Evolutionary conservation across 805 yeast species (phyloP).

Genomic region (Spencermartinsiella europaea): DNA sequence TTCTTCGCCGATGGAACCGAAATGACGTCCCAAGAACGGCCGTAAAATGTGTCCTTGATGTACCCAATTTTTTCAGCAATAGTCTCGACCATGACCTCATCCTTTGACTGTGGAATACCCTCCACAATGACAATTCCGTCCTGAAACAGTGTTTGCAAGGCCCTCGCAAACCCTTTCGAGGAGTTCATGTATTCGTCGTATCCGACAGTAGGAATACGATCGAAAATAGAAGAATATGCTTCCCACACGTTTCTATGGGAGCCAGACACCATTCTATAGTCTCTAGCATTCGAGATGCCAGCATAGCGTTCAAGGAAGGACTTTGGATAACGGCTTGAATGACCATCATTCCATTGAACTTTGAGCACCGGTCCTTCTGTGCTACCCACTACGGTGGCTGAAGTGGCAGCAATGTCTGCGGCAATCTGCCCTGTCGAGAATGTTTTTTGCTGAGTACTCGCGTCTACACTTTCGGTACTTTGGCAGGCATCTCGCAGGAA

Average conservation of each 20-base stretch:
- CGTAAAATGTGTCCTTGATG: conserved; percentile 66
- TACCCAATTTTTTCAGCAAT: conserved; percentile 59
- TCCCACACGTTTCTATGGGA: conserved; percentile 19
- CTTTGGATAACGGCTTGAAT: conserved; percentile 38
- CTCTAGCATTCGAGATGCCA: conserved; percentile 32
- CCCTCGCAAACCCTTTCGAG: conserved; percentile 34
- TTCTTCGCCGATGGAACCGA: conserved; percentile 51
- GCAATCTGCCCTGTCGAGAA: conserved; percentile 51
- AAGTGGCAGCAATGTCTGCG: conserved; percentile 32
- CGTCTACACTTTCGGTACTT: conserved; percentile 46
- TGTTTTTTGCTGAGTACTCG: conserved; percentile 52
- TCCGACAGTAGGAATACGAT: conserved; percentile 28
- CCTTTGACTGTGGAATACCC: conserved; percentile 41
- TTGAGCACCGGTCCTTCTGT: conserved; percentile 25
- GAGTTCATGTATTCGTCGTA: conserved; percentile 40
- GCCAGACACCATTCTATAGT: conserved; percentile 31
- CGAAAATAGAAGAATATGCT: background rate
- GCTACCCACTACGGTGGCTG: conserved; percentile 27
- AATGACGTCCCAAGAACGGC: conserved; percentile 63
- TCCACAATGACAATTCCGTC: conserved; percentile 55
- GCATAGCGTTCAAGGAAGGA: conserved; percentile 45
- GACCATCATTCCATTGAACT: conserved; percentile 48
- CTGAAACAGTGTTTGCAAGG: conserved; percentile 44
- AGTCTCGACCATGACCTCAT: conserved; percentile 34
- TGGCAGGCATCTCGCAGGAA: conserved; percentile 65